Base-by-base conservation (phyloP, 208 protist species). In the Acanthamoeba rhysodes region DNA sequence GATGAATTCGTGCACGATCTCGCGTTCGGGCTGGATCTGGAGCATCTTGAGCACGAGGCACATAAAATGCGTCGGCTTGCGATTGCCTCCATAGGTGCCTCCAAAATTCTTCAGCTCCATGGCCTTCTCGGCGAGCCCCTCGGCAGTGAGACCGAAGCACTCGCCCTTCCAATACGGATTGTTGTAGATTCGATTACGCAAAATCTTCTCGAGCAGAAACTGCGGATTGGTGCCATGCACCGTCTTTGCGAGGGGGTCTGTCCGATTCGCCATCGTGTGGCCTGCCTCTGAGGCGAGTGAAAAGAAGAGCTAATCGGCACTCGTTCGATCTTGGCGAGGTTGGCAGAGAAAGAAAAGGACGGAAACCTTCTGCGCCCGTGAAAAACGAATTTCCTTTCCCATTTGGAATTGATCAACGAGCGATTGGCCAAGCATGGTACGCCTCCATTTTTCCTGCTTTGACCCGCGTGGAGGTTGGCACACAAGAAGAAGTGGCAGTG, bases 21-120 rank as follows among this genome's bases (percentile, higher is more conserved):
- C 98, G 32, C 96, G 96, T 6, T 98, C 97, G 5, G 98, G 97
- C 87, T 98, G 96, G 27, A 99, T 96, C 74, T 98, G 97, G 3
- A 99, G 80, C 97, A 99, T 96, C 93, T 99, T 99, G 34, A 99
- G 96, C 18, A 98, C 72, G 27, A 99, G 95, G 96, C 98, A 99
- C 9, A 99, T 84, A 94, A 99, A 99, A 34, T 95, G 88, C 0
- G 98, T 98, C 2, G 98, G 98, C 90, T 98, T 98, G n/a, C 96
- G 78, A 55, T 90, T 97, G 14, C 97, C 98, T 9, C 98, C 98
- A 91, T 96, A 99, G 2, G 95, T 97, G 34, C 98, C 98, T 55
- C 98, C 98, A 95, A 98, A 94, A 45, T 96, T 78, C 16, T 97
- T 95, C 4, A 99, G 90, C 64, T 97, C 96, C 80, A 98, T 97